These are phyloP conservation scores for Boletus subparvulus DNA, from an alignment of 768 basidiomycete genomes.

Conservation along the genomic window DNA sequence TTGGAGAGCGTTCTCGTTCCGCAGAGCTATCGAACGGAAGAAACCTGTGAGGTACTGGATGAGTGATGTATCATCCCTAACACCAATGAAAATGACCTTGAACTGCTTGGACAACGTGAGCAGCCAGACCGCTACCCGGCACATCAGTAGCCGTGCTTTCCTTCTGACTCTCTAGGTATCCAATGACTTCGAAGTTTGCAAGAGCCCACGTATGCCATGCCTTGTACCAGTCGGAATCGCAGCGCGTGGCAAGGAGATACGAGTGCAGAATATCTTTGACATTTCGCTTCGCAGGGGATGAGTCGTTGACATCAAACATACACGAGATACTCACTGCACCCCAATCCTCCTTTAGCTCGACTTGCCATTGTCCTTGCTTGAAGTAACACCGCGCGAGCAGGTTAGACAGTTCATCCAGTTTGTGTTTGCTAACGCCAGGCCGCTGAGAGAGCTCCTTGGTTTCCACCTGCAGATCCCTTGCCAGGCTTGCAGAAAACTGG, in stretches of 20 bases:
- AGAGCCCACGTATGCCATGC: slow-evolving; percentile 99
- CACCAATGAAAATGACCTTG: slow-evolving; percentile 51
- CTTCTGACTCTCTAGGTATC: slow-evolving; percentile 67
- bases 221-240: slow-evolving; percentile 97
- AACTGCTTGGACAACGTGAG: slow-evolving; percentile 91
- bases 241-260: slow-evolving; percentile 84
- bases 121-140: slow-evolving; percentile 61
- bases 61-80: slow-evolving; percentile 6
- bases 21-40: slow-evolving; percentile 91
- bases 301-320: slow-evolving; percentile 3
- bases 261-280: slow-evolving; percentile 80
- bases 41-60: slow-evolving; percentile 56
- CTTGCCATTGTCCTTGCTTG: slow-evolving; percentile 95
- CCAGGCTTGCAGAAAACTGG: slow-evolving; percentile 75
- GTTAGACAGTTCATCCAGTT: slow-evolving; percentile 69
- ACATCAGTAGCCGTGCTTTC: slow-evolving; percentile 57
- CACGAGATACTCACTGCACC: slow-evolving; percentile 52
- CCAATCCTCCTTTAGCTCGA: slow-evolving; percentile 78
- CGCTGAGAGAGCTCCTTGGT: slow-evolving; percentile 50
- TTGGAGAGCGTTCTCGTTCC: slow-evolving; percentile 88
- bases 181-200: slow-evolving; percentile 92
- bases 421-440: slow-evolving; percentile 54
- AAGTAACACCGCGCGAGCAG: slow-evolving; percentile 96
- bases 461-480: slow-evolving; percentile 70
- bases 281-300: slow-evolving; percentile 54